These are phyloP conservation scores for Inga laurina DNA, from an alignment of 306 rosid genomes.

Conservation along the genomic window DNA sequence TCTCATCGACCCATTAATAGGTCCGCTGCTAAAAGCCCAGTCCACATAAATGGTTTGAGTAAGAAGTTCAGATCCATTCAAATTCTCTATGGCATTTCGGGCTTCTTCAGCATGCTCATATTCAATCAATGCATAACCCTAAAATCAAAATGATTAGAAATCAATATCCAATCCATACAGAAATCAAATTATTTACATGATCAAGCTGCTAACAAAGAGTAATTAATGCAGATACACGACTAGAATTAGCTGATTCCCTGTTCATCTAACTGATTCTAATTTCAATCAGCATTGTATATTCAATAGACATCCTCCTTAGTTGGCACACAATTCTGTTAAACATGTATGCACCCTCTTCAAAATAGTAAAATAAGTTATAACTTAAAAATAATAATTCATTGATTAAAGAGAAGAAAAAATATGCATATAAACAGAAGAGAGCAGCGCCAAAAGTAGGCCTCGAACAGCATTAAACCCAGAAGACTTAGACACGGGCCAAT, in stretches of 20 bases:
- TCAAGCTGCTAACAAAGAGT: background rate
- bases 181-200: slow-evolving; percentile 2
- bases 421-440: background rate
- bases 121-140: slow-evolving; percentile 65
- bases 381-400: background rate
- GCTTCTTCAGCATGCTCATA: slow-evolving; percentile 64
- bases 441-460: background rate
- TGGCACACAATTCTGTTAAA: slow-evolving; percentile 4
- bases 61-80: slow-evolving; percentile 86
- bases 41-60: slow-evolving; percentile 76
- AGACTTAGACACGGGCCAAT: background rate
- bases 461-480: background rate
- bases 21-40: slow-evolving; percentile 98
- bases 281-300: background rate
- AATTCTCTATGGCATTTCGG: slow-evolving; percentile 74
- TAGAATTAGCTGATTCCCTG: background rate
- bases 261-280: background rate
- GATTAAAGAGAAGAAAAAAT: background rate
- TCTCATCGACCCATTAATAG: slow-evolving; percentile 68
- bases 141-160: background rate
- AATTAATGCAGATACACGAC: background rate
- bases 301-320: background rate
- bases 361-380: background rate
- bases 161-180: slow-evolving; percentile 15
- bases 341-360: slow-evolving; percentile 5